phyloP scores from a whole-genome alignment of 768 basidiomycete genomes.

The Lactifluus subvellereus region DNA sequence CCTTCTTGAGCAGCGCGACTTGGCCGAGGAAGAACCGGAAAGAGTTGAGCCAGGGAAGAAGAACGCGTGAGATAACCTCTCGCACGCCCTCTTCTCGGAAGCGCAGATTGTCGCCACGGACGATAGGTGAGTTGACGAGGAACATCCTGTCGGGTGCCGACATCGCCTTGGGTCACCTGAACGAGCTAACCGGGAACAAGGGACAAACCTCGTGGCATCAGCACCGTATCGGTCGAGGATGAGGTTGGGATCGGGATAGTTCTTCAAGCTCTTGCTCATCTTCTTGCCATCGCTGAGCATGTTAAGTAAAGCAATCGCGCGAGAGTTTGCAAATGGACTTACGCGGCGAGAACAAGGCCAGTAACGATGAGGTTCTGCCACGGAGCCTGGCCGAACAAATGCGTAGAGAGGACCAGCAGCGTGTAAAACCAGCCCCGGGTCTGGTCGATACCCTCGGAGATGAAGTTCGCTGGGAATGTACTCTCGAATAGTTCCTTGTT shows the following conservation, averaged over 20 bases:
- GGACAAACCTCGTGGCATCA: conserved; percentile 77
- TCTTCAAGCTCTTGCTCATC: conserved; percentile 97
- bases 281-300: conserved; percentile 86
- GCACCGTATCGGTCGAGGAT: conserved; percentile 91
- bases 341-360: conserved; percentile 93
- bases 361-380: conserved; percentile 98
- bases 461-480: conserved; percentile 92
- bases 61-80: conserved; percentile 92
- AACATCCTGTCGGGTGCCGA: conserved; percentile 61
- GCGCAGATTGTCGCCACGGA: conserved; percentile 93
- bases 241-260: conserved; percentile 93
- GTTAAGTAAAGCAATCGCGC: not conserved
- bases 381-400: conserved; percentile 87
- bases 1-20: conserved; percentile 79
- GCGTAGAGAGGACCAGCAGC: conserved; percentile 90
- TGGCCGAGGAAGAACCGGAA: conserved; percentile 99
- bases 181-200: not conserved
- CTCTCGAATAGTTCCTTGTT: conserved; percentile 83
- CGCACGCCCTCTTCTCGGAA: conserved; percentile 98
- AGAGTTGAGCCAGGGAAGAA: conserved; percentile 96
- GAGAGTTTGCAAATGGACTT: conserved; percentile 31
- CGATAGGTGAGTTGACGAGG: conserved; percentile 97
- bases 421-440: conserved; percentile 99
- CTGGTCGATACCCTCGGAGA: conserved; percentile 98
- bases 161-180: not conserved